Conservation (phyloP, 176 grass and related monocot genomes). For the Ensete glaucum region DNA sequence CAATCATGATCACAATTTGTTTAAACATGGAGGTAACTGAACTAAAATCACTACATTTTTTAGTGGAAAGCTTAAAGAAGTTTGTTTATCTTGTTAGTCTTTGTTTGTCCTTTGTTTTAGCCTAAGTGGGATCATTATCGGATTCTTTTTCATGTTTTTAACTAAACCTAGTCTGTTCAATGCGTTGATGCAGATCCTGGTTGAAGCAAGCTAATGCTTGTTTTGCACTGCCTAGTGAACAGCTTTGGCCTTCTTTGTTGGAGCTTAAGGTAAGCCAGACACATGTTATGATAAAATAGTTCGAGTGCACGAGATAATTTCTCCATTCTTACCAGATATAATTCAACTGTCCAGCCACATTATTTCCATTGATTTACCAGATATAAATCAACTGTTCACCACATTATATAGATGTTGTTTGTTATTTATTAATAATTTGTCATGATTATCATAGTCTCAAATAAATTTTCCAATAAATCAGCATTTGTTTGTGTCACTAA, state of each 20-base stretch:
- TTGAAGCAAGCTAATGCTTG: constrained; percentile 51
- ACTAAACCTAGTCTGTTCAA: constrained; percentile 19
- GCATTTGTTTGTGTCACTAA: background rate
- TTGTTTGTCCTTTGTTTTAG: no score
- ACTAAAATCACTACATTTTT: no score
- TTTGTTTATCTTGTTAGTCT: no score
- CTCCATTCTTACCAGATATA: no score
- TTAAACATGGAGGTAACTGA: no score
- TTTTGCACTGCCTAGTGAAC: constrained; percentile 42
- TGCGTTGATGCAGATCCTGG: constrained; percentile 50
- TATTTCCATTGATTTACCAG: background rate
- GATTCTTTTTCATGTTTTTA: background rate
- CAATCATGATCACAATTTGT: no score
- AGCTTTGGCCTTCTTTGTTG: constrained; percentile 62
- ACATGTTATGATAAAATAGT: background rate
- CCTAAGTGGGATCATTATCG: no score
- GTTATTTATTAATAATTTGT: background rate
- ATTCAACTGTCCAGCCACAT: background rate
- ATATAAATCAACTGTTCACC: no score
- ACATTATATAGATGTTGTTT: background rate
- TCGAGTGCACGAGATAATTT: background rate
- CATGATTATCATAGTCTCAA: background rate
- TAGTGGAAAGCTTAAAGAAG: no score
- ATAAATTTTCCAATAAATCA: background rate
- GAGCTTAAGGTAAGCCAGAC: constrained; percentile 46